Evolutionary conservation across 2,329 filamentous ascomycete genomes (phyloP), one percentile per base, ranked within the genome.

Genomic region (Ceratocystis lukuohia): DNA sequence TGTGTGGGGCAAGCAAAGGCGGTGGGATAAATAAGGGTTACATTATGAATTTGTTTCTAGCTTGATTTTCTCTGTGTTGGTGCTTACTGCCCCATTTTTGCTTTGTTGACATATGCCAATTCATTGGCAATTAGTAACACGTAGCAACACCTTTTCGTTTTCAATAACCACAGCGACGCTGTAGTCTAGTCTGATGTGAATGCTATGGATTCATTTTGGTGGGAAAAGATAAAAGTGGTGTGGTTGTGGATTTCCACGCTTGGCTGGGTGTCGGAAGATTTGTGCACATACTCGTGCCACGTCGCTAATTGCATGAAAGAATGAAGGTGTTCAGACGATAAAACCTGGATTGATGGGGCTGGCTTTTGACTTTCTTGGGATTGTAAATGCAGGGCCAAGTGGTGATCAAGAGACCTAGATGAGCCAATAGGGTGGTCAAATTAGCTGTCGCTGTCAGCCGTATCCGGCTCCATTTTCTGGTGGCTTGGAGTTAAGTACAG

Each of bases 391-490:
- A 57, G 53, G 53, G 53, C 53, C 53, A 57, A 12, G 53, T n/a
- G 53, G 53, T n/a, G 53, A 57, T 57, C 53, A 28, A 22, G 17
- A 57, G 22, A 8, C 53, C 33, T 3, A n/a, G 10, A 37, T 20
- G 25, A n/a, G 56, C 56, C 56, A 59, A 59, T 59, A 30, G 56
- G 17, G 46, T n/a, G 20, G 50, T 53, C 33, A 37, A 64, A 64
- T 50, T 64, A 48, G 30, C 48, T 15, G 56, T 37, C 30, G 28
- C 30, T 68, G 67, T 68, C 64, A 68, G 64, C 67, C 64, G 64
- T 68, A 68, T 68, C 66, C 67, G 53, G 53, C 67, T 68, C 7
- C 41, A 53, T 33, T 64, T 30, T 66, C 28, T 68, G 67, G 67
- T 62, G 67, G 12, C 28, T 33, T 53, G n/a, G 48, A 33, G 28